A percentile compares a stretch with the other conserved stretches of the same genome.
These are phyloP conservation scores for Paecilomyces fulvus DNA, from an alignment of 2,329 filamentous ascomycete genomes.

Conservation along the genomic window DNA sequence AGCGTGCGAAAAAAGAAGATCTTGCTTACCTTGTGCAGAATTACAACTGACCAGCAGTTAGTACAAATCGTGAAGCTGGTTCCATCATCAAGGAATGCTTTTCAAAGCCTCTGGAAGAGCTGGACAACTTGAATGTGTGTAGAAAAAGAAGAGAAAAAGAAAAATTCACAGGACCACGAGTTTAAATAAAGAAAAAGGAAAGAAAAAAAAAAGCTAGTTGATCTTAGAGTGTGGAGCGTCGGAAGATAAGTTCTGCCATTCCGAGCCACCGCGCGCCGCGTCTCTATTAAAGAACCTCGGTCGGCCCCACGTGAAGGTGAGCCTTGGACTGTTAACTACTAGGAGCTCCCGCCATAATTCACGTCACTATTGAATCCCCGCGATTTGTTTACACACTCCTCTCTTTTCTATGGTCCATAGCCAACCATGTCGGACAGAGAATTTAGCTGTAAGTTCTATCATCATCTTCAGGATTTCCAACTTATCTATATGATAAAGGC, in stretches of 20 bases:
- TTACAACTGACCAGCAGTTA: not conserved
- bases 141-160: constrained; percentile 8
- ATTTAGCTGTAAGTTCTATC: constrained; percentile 38
- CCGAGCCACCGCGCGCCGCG: constrained; percentile 9
- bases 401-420: not conserved
- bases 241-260: constrained; percentile 4
- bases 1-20: constrained; percentile 11
- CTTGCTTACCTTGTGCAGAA: constrained; percentile 3
- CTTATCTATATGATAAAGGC: constrained; percentile 3
- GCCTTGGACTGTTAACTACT: not conserved
- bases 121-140: constrained; percentile 4
- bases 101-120: not conserved
- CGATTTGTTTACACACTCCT: not conserved
- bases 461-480: constrained; percentile 2
- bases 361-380: not conserved
- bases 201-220: constrained; percentile 6
- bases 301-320: constrained; percentile 12
- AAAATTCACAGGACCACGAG: not conserved
- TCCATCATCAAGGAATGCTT: not conserved
- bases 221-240: constrained; percentile 4
- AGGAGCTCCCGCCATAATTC: constrained; percentile 3
- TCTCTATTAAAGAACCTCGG: not conserved
- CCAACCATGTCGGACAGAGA: constrained; percentile 47
- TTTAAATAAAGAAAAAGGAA: not conserved
- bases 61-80: not conserved